Conservation (phyloP, 345 rosid genomes). For the Brassica incana region DNA sequence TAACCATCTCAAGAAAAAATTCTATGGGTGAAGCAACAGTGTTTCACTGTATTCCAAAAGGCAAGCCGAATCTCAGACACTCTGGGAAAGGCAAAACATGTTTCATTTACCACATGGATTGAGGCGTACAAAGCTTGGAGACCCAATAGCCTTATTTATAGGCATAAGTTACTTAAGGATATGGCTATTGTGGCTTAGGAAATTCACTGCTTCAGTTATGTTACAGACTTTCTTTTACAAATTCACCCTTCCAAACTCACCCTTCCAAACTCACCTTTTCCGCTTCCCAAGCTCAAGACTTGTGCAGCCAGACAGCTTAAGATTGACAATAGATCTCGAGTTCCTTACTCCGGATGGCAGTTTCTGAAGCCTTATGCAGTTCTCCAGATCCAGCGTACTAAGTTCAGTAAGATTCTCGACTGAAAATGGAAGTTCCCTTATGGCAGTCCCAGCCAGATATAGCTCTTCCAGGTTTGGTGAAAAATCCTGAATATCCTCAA, state of each 20-base stretch:
- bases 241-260: too few species aligned
- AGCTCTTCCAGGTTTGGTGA: conserved; percentile 21
- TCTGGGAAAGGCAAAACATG: neutral
- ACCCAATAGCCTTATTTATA: neutral
- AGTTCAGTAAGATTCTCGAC: conserved; percentile 7
- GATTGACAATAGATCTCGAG: neutral
- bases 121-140: neutral
- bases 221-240: too few species aligned
- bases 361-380: conserved; percentile 10
- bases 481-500: conserved; percentile 12
- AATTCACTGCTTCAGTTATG: too few species aligned
- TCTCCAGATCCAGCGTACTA: conserved; percentile 20
- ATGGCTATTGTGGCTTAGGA: too few species aligned
- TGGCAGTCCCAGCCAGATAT: conserved; percentile 26
- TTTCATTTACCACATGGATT: neutral
- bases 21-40: neutral
- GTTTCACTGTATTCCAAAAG: neutral
- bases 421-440: conserved; percentile 15
- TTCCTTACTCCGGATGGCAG: neutral
- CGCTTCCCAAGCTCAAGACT: conserved; percentile 8
- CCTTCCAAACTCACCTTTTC: neutral
- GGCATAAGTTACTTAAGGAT: neutral
- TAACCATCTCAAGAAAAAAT: neutral
- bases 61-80: neutral
- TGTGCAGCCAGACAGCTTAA: conserved; percentile 27